Conservation (phyloP, 192 early-diverging fungal species). For the Backusella circina region DNA sequence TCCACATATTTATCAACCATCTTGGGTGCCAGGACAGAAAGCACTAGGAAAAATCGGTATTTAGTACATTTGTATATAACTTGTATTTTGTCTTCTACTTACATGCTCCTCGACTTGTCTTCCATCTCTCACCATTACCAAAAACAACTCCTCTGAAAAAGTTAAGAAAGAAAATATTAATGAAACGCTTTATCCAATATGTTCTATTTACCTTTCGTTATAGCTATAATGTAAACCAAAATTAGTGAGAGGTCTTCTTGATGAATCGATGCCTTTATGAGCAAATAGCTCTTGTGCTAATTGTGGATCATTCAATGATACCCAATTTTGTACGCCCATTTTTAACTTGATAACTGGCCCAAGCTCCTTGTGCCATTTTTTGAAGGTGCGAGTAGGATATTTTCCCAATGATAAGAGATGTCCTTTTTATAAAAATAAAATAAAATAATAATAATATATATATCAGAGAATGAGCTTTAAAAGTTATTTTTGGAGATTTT, state of each 20-base stretch:
- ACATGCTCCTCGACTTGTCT: not conserved
- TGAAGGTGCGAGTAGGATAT: not conserved
- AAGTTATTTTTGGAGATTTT: not conserved
- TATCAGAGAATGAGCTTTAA: not conserved
- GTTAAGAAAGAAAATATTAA: no score
- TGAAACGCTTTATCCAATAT: no score
- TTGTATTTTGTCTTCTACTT: not conserved
- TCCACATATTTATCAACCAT: not conserved
- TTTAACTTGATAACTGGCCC: not conserved
- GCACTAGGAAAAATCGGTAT: not conserved
- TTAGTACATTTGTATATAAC: not conserved
- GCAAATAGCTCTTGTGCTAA: constrained; percentile 1
- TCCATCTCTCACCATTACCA: not conserved
- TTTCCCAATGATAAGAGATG: not conserved
- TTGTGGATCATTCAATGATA: not conserved
- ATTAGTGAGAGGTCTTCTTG: not conserved
- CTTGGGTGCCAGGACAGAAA: not conserved
- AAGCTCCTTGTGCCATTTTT: not conserved
- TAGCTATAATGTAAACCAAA: not conserved
- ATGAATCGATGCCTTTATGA: not conserved
- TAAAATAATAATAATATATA: no score
- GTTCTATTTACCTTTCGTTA: not conserved
- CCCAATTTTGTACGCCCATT: constrained; percentile 4
- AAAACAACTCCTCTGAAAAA: not conserved
- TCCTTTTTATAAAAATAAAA: not conserved